Conservation (phyloP, 23 red algal species). For the Gracilariopsis chorda region DNA sequence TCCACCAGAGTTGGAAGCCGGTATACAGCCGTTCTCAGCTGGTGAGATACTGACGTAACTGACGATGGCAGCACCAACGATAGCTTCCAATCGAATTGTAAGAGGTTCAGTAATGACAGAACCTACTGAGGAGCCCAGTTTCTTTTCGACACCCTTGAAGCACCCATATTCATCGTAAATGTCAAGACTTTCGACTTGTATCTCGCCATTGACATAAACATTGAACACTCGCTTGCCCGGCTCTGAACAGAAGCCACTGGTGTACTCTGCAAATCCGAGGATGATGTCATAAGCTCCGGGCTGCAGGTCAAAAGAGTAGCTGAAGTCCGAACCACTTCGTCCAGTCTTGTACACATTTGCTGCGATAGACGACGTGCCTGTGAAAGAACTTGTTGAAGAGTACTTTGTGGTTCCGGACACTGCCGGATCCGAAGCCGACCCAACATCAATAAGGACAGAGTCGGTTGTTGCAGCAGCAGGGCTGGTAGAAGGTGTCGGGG, state of each 20-base stretch:
- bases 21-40: background rate
- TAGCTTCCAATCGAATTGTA: constrained; percentile 26
- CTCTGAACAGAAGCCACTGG: background rate
- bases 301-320: constrained; percentile 30
- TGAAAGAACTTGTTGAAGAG: background rate
- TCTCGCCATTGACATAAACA: constrained; percentile 43
- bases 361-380: background rate
- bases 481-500: background rate
- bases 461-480: background rate
- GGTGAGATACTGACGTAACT: constrained; percentile 1
- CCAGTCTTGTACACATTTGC: constrained; percentile 12
- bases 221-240: constrained; percentile 69
- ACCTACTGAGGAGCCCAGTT: constrained; percentile 9
- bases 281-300: constrained; percentile 62
- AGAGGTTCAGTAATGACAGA: constrained; percentile 8
- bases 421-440: background rate
- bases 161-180: constrained; percentile 34
- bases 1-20: background rate
- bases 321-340: constrained; percentile 36
- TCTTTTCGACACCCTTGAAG: constrained; percentile 10
- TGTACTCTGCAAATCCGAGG: constrained; percentile 55
- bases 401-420: background rate
- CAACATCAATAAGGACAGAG: background rate
- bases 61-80: constrained; percentile 20
- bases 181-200: constrained; percentile 39